Evolutionary conservation across 2,329 filamentous ascomycete species (phyloP).

Genomic region (Aspergillus flavus): DNA sequence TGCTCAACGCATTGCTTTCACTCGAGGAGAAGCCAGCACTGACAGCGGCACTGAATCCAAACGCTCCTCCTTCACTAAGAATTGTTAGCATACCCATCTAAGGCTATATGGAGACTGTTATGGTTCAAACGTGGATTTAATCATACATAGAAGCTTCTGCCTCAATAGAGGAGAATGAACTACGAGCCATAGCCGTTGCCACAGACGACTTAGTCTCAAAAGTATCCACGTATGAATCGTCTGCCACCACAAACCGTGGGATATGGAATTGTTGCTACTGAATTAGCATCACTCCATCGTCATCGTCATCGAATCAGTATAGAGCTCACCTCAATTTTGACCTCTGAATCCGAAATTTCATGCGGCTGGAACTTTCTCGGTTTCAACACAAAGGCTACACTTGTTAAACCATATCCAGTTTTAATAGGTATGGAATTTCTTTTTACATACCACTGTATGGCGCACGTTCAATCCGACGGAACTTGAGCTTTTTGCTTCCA

Average conservation of each 20-base stretch:
- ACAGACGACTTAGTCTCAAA: slow-evolving; percentile 16
- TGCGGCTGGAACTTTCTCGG: too few species aligned
- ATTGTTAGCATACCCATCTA: not conserved
- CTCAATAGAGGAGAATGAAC: slow-evolving; percentile 19
- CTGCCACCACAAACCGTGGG: slow-evolving; percentile 10
- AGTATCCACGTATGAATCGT: slow-evolving; percentile 20
- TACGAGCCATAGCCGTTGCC: slow-evolving; percentile 13
- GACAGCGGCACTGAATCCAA: not conserved
- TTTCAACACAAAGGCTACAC: too few species aligned
- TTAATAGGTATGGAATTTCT: too few species aligned
- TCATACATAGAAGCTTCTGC: slow-evolving; percentile 17
- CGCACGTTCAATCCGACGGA: too few species aligned
- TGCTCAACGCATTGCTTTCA: not conserved
- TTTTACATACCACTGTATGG: too few species aligned
- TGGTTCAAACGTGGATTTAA: too few species aligned
- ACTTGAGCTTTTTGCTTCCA: not conserved
- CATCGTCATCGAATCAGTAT: not conserved
- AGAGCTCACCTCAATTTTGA: not conserved
- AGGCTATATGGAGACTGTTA: too few species aligned
- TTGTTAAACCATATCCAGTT: too few species aligned
- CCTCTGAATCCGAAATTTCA: too few species aligned
- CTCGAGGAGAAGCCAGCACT: not conserved
- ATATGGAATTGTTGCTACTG: slow-evolving; percentile 8
- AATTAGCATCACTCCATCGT: not conserved
- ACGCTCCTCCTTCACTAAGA: not conserved